phyloP scores from a whole-genome alignment of 2,329 filamentous ascomycete genomes.

The Chaetomiaceae sp. region DNA sequence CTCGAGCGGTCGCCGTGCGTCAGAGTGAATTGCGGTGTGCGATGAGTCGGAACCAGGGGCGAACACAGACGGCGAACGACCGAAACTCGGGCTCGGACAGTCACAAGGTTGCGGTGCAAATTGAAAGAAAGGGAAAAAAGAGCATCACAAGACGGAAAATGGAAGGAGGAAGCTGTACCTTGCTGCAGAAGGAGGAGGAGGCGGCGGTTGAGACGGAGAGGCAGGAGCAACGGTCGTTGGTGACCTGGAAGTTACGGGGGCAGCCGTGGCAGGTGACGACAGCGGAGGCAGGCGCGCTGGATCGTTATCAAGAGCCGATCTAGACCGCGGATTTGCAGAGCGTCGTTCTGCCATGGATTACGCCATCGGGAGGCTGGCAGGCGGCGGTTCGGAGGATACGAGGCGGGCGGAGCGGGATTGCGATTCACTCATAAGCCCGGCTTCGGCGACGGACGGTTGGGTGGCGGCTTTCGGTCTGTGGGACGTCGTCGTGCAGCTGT shows the following conservation, averaged over 20 bases:
- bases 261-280: conserved; percentile 20
- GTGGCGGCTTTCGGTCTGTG: too few species aligned
- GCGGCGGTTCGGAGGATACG: conserved; percentile 20
- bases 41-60: background rate
- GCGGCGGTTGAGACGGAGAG: background rate
- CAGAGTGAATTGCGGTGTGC: background rate
- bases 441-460: background rate
- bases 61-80: background rate
- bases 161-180: conserved; percentile 10
- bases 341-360: conserved; percentile 65
- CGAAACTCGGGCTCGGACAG: background rate
- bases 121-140: too few species aligned
- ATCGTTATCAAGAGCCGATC: conserved; percentile 51
- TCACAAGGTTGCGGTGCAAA: too few species aligned
- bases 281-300: conserved; percentile 44
- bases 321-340: conserved; percentile 42
- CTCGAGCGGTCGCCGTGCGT: too few species aligned
- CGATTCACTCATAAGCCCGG: conserved; percentile 12
- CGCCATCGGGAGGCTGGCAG: conserved; percentile 50
- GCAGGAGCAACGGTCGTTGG: background rate
- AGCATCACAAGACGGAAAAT: background rate
- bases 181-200: conserved; percentile 5
- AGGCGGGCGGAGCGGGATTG: conserved; percentile 1
- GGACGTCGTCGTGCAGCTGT: too few species aligned
- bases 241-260: conserved; percentile 6